These are phyloP conservation scores for Stephania cephalantha DNA, from an alignment of 164 flowering plant species.

Conservation along the genomic window DNA sequence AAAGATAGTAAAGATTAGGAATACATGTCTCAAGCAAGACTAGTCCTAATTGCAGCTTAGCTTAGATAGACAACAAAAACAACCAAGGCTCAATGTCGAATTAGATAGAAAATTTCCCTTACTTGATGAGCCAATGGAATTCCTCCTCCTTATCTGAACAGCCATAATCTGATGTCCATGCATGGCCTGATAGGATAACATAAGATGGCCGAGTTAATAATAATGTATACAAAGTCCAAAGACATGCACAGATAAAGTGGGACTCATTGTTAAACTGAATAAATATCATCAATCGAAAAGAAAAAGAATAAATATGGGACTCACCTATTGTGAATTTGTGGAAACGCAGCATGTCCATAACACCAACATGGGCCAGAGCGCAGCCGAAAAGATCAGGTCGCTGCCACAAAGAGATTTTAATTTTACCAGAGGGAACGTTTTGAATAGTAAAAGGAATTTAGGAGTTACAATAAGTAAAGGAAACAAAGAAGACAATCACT, in stretches of 20 bases:
- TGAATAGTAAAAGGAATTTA: not conserved
- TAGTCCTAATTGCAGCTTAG: not conserved
- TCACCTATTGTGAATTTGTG: slow-evolving; percentile 96
- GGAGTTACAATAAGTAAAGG: not conserved
- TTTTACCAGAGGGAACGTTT: not conserved
- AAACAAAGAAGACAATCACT: not conserved
- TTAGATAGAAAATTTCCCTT: slow-evolving; percentile 13
- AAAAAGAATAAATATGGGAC: slow-evolving; percentile 13
- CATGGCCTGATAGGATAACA: slow-evolving; percentile 63
- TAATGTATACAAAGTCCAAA: not conserved
- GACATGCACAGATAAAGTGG: not conserved
- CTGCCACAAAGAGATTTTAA: slow-evolving; percentile 34
- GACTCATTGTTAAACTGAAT: not conserved
- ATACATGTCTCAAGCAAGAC: not conserved
- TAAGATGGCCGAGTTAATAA: slow-evolving; percentile 10
- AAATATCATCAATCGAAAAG: not conserved
- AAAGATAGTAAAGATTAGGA: too few species aligned
- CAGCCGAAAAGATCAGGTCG: slow-evolving; percentile 99
- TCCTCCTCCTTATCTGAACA: slow-evolving; percentile 95
- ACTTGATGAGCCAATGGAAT: slow-evolving; percentile 91
- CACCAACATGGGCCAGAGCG: slow-evolving; percentile 99
- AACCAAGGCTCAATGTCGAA: not conserved
- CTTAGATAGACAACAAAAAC: not conserved
- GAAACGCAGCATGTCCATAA: slow-evolving; percentile 99
- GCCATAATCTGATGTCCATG: slow-evolving; percentile 97